phyloP scores from a whole-genome alignment of 768 basidiomycete species.

The Rossbeevera mucosa region DNA sequence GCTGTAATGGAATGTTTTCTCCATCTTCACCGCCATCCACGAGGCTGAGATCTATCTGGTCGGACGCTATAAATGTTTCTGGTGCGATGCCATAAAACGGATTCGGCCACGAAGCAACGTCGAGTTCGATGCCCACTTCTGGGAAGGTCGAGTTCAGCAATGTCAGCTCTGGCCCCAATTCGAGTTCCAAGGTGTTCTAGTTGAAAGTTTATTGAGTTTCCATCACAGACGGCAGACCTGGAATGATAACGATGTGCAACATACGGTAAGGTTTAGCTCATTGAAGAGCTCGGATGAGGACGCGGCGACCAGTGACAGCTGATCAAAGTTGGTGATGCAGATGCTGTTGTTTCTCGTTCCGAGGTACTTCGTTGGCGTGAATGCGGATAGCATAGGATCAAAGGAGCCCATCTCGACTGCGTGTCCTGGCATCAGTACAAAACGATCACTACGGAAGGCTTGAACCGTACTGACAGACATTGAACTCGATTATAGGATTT shows the following conservation, averaged over 20 bases:
- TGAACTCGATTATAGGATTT: slow-evolving; percentile 34
- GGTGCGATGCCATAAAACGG: slow-evolving; percentile 35
- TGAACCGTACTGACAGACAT: slow-evolving; percentile 24
- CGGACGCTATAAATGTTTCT: slow-evolving; percentile 31
- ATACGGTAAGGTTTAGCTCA: slow-evolving; percentile 24
- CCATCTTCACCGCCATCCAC: slow-evolving; percentile 43
- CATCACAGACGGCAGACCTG: neutral
- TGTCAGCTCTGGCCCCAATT: slow-evolving; percentile 10
- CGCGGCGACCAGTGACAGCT: slow-evolving; percentile 34
- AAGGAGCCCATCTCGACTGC: slow-evolving; percentile 39
- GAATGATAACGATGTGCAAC: neutral
- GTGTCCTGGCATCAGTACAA: neutral
- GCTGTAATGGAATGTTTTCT: slow-evolving; percentile 44
- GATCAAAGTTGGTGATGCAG: slow-evolving; percentile 36
- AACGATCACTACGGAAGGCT: neutral
- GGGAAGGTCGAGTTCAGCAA: slow-evolving; percentile 21
- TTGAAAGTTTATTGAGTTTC: neutral
- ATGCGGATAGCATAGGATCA: slow-evolving; percentile 42
- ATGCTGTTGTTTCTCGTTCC: slow-evolving; percentile 35
- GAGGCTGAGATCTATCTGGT: slow-evolving; percentile 30
- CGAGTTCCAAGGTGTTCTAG: slow-evolving; percentile 12
- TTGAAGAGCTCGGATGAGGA: slow-evolving; percentile 38
- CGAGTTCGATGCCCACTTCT: slow-evolving; percentile 25
- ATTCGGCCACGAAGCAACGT: slow-evolving; percentile 34
- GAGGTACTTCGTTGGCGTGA: slow-evolving; percentile 41